A percentile compares a stretch with the other conserved stretches of the same genome.
phyloP scores from a whole-genome alignment of 1,284 basidiomycete genomes.

The Puccinia sorghi region DNA sequence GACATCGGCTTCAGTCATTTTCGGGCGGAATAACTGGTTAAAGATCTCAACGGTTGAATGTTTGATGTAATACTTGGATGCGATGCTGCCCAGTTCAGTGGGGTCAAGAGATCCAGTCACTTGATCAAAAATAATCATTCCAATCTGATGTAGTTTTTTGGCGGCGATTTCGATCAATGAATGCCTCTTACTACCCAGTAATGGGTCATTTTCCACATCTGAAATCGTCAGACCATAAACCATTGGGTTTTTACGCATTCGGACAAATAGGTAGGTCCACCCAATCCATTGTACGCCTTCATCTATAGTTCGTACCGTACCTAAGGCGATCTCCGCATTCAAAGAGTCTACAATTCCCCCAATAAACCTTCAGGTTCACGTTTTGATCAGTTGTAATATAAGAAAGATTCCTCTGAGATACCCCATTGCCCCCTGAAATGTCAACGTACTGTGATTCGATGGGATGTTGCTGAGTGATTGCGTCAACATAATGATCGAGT shows the following conservation, averaged over 20 bases:
- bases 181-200: conserved; percentile 72
- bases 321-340: conserved; percentile 93
- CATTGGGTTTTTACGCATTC: conserved; percentile 90
- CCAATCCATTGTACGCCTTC: conserved; percentile 95
- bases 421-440: background rate
- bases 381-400: background rate
- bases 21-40: conserved; percentile 75
- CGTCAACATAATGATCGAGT: conserved; percentile 84
- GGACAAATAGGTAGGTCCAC: conserved; percentile 94
- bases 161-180: conserved; percentile 74
- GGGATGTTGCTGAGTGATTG: conserved; percentile 87
- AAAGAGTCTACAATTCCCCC: conserved; percentile 84
- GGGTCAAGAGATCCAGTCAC: conserved; percentile 68
- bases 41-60: conserved; percentile 85
- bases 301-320: conserved; percentile 81
- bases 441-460: conserved; percentile 83
- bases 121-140: conserved; percentile 81
- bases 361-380: conserved; percentile 63
- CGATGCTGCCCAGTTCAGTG: conserved; percentile 88
- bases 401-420: background rate
- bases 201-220: conserved; percentile 72
- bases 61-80: conserved; percentile 93
- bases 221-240: conserved; percentile 85
- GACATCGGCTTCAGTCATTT: conserved; percentile 93
- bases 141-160: conserved; percentile 68